Evolutionary conservation across 768 basidiomycete species (phyloP).

Genomic region (Royoungia palumana): DNA sequence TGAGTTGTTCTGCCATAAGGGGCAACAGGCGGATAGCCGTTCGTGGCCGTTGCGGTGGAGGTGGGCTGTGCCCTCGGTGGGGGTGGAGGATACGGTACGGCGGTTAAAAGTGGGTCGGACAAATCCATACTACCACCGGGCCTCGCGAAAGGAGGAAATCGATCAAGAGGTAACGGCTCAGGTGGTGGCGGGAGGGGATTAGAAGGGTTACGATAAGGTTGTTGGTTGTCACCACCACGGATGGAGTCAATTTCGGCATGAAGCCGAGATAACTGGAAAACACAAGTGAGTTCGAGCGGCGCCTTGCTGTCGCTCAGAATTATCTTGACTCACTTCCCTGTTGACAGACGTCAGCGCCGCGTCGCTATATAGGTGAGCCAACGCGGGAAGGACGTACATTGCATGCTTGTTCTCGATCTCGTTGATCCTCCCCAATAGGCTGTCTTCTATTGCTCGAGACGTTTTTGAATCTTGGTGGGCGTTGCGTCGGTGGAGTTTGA

Average conservation of each 20-base stretch:
- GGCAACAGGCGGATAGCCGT: constrained; percentile 11
- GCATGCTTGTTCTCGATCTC: constrained; percentile 30
- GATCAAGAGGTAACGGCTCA: constrained; percentile 46
- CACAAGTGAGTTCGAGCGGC: constrained; percentile 17
- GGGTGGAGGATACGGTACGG: constrained; percentile 28
- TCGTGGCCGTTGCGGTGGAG: constrained; percentile 2
- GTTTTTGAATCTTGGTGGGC: constrained; percentile 34
- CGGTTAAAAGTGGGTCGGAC: constrained; percentile 17
- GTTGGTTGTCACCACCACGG: constrained; percentile 26
- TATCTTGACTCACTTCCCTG: constrained; percentile 29
- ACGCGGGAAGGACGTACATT: constrained; percentile 21
- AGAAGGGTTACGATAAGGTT: constrained; percentile 29
- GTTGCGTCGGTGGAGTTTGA: constrained; percentile 28
- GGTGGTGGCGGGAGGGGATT: constrained; percentile 61
- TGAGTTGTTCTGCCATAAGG: constrained; percentile 12
- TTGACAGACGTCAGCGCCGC: constrained; percentile 12
- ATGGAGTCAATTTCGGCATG: constrained; percentile 38
- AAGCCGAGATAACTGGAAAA: constrained; percentile 31
- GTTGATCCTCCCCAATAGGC: constrained; percentile 30
- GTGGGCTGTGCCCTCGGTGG: constrained; percentile 19
- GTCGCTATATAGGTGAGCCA: constrained; percentile 2
- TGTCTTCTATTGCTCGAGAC: constrained; percentile 36
- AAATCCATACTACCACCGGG: constrained; percentile 24
- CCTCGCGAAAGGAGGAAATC: constrained; percentile 41
- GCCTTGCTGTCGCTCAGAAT: constrained; percentile 1